These are phyloP conservation scores for Cladorrhinum sp. DNA, from an alignment of 2,329 filamentous ascomycete genomes.

Conservation along the genomic window DNA sequence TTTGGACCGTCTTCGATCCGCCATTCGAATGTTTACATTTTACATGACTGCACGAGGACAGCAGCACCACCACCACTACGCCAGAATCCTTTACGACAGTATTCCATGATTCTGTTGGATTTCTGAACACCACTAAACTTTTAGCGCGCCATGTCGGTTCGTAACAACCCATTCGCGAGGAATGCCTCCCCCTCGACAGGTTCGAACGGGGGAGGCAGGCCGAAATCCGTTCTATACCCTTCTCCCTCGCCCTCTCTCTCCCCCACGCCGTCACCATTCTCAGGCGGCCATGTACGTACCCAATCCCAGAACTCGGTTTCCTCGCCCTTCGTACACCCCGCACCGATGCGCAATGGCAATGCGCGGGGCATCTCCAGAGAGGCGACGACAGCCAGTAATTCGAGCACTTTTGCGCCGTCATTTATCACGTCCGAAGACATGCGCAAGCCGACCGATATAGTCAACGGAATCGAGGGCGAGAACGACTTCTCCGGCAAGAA, in stretches of 20 bases:
- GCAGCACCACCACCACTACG: constrained; percentile 11
- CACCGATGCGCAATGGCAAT: constrained; percentile 35
- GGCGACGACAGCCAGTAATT: constrained; percentile 54
- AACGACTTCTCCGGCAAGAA: constrained; percentile 98
- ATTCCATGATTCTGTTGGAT: constrained; percentile 21
- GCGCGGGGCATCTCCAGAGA: constrained; percentile 61
- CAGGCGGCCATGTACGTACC: constrained; percentile 58
- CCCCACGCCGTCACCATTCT: constrained; percentile 48
- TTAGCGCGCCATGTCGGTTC: constrained; percentile 59
- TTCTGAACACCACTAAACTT: constrained; percentile 9
- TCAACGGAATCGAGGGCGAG: constrained; percentile 84
- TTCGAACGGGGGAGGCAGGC: constrained; percentile 55
- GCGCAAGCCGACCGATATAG: constrained; percentile 49
- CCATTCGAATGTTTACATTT: constrained; percentile 22
- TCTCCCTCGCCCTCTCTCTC: constrained; percentile 26
- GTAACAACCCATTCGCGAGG: constrained; percentile 77
- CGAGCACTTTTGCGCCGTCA: constrained; percentile 87
- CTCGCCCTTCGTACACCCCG: constrained; percentile 38
- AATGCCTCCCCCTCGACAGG: constrained; percentile 65
- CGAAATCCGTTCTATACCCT: constrained; percentile 71
- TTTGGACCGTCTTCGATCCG: no score
- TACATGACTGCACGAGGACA: constrained; percentile 15
- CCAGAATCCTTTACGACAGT: constrained; percentile 14
- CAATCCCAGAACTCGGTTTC: constrained; percentile 61
- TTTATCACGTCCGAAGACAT: constrained; percentile 91